Evolutionary conservation across 1,139 yeast species (phyloP).

Genomic region (Ashbya aceris): DNA sequence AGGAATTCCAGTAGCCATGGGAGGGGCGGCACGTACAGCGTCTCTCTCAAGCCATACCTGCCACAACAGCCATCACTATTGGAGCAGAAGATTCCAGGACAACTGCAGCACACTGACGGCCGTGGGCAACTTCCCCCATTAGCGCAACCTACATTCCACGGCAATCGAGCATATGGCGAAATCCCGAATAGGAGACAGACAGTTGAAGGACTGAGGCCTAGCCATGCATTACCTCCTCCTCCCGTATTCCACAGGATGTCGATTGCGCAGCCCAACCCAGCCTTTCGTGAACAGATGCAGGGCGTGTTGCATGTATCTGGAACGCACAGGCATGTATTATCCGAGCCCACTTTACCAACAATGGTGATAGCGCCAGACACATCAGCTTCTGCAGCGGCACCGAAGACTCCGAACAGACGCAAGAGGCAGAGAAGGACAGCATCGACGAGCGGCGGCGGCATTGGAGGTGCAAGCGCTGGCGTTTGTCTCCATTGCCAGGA

Average conservation of each 20-base stretch:
- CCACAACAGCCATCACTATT: not conserved
- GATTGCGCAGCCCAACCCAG: not conserved
- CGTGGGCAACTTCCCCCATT: too few relatives aligned
- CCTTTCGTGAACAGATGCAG: not conserved
- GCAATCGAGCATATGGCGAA: too few relatives aligned
- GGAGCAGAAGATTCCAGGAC: constrained; percentile 5
- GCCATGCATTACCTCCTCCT: not conserved
- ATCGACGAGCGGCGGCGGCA: not conserved
- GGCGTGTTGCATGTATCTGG: not conserved
- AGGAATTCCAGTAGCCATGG: not conserved
- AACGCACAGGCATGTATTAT: constrained; percentile 1
- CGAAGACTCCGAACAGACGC: constrained; percentile 1
- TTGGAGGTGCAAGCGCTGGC: constrained; percentile 1
- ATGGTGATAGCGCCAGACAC: not conserved
- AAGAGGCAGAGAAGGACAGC: constrained; percentile 2
- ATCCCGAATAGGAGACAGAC: too few relatives aligned
- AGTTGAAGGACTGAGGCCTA: too few relatives aligned
- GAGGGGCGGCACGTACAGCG: constrained; percentile 1
- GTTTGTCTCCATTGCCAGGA: constrained; percentile 51
- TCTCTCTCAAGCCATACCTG: constrained; percentile 1
- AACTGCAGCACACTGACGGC: constrained; percentile 1
- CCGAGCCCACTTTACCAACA: constrained; percentile 1
- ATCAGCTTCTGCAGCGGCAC: not conserved
- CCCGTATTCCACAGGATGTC: constrained; percentile 1
- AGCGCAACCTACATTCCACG: too few relatives aligned